phyloP scores from a whole-genome alignment of 2,329 filamentous ascomycete genomes.

The Ampelomyces quisqualis region DNA sequence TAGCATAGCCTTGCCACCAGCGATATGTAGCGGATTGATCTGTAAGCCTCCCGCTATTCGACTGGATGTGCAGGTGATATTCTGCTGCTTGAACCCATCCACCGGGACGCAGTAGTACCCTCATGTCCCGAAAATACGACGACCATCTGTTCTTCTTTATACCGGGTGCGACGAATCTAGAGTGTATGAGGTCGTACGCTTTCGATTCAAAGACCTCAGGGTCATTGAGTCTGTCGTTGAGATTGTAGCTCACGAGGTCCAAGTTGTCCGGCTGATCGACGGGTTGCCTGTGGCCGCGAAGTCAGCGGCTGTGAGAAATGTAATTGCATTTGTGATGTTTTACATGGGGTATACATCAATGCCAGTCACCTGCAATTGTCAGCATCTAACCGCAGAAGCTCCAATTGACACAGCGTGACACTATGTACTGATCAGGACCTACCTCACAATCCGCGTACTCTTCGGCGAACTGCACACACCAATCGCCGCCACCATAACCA shows the following conservation, averaged over 20 bases:
- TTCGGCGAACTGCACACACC: conserved; percentile 42
- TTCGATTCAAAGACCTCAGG: conserved; percentile 59
- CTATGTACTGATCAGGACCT: too few species aligned
- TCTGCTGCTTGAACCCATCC: conserved; percentile 92
- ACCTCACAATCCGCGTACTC: conserved; percentile 43
- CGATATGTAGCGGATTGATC: conserved; percentile 45
- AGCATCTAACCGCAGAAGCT: conserved; percentile 5
- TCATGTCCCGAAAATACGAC: conserved; percentile 74
- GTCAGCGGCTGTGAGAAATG: background rate
- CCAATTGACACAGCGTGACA: background rate
- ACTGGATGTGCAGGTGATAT: conserved; percentile 81
- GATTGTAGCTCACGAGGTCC: conserved; percentile 36
- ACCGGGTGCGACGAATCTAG: conserved; percentile 68
- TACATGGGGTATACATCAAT: conserved; percentile 42
- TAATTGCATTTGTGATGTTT: conserved; percentile 9
- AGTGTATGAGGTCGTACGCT: conserved; percentile 82
- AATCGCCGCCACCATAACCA: conserved; percentile 44
- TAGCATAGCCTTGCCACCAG: conserved; percentile 42
- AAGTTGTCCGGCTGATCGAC: conserved; percentile 43
- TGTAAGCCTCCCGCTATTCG: conserved; percentile 76
- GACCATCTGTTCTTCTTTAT: conserved; percentile 73
- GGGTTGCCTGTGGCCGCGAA: background rate
- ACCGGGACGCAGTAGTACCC: conserved; percentile 67
- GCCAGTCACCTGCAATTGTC: conserved; percentile 37
- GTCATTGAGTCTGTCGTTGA: conserved; percentile 44